Conservation (phyloP, 1,284 basidiomycete species). For the Omphalotus olearius region DNA sequence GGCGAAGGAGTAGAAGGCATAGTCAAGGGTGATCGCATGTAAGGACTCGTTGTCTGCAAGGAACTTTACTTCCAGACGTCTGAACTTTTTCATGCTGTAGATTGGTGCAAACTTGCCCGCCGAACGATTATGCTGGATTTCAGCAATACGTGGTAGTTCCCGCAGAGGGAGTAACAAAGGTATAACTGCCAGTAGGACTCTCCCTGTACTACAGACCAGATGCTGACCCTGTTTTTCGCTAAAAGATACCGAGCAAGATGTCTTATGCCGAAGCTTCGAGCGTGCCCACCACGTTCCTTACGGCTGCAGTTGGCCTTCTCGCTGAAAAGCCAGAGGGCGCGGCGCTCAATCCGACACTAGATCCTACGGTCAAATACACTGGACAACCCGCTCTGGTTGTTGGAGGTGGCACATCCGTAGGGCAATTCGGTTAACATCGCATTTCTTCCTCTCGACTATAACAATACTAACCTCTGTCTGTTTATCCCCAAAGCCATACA, state of each 20-base stretch:
- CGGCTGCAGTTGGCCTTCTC: constrained; percentile 34
- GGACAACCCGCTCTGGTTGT: constrained; percentile 22
- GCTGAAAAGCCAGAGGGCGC: constrained; percentile 24
- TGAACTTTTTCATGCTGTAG: background rate
- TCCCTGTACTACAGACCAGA: background rate
- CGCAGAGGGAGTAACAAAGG: constrained; percentile 4
- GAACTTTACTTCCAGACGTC: background rate
- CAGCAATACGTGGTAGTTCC: constrained; percentile 7
- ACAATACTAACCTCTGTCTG: background rate
- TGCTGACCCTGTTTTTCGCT: background rate
- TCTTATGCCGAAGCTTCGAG: constrained; percentile 8
- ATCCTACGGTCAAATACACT: constrained; percentile 30
- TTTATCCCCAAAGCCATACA: constrained; percentile 36
- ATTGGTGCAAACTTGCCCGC: constrained; percentile 1
- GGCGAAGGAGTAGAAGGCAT: constrained; percentile 28
- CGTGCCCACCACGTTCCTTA: constrained; percentile 32
- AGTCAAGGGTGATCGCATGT: constrained; percentile 12
- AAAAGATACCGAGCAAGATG: constrained; percentile 6
- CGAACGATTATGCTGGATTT: constrained; percentile 1
- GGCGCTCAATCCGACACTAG: constrained; percentile 26
- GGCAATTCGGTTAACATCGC: constrained; percentile 7
- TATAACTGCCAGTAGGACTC: background rate
- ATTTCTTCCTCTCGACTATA: background rate
- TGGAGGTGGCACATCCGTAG: constrained; percentile 9
- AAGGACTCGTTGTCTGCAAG: background rate